These are phyloP conservation scores for Betula pendula DNA, from an alignment of 306 rosid genomes.

Conservation along the genomic window DNA sequence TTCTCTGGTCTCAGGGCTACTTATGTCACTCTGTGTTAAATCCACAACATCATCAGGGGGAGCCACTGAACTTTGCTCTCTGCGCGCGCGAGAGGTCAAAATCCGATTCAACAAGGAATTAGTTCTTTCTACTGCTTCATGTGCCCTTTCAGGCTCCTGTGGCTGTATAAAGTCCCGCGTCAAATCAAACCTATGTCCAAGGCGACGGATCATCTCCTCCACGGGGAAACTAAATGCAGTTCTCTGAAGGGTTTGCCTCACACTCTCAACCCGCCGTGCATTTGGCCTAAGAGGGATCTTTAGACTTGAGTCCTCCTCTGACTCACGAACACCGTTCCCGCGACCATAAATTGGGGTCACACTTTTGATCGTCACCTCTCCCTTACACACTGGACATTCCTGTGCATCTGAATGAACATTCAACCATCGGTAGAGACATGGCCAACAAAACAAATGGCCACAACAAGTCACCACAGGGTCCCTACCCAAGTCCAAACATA, in stretches of 20 bases:
- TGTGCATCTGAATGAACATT: slow-evolving; percentile 81
- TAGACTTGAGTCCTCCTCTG: slow-evolving; percentile 68
- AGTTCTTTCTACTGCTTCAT: slow-evolving; percentile 59
- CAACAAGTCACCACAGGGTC: slow-evolving; percentile 97
- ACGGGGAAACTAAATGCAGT: slow-evolving; percentile 58
- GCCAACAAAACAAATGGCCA: slow-evolving; percentile 96
- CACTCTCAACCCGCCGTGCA: slow-evolving; percentile 86
- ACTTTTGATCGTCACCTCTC: slow-evolving; percentile 69
- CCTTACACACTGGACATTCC: slow-evolving; percentile 97
- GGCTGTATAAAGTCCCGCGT: slow-evolving; percentile 54
- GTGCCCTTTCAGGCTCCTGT: slow-evolving; percentile 47
- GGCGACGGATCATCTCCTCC: slow-evolving; percentile 88
- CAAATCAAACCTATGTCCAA: slow-evolving; percentile 77
- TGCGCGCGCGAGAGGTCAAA: slow-evolving; percentile 75
- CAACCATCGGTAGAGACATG: slow-evolving; percentile 86
- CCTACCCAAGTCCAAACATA: slow-evolving; percentile 85
- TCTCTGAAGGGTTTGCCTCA: slow-evolving; percentile 81
- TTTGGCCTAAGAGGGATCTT: slow-evolving; percentile 81
- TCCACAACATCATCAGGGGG: slow-evolving; percentile 58
- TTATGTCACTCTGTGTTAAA: slow-evolving; percentile 44
- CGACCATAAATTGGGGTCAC: slow-evolving; percentile 94
- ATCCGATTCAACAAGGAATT: slow-evolving; percentile 64
- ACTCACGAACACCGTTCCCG: slow-evolving; percentile 44
- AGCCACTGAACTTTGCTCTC: slow-evolving; percentile 57
- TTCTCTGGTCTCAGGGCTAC: slow-evolving; percentile 51